Conservation (phyloP, 345 rosid species). For the Cardamine resedifolia region DNA sequence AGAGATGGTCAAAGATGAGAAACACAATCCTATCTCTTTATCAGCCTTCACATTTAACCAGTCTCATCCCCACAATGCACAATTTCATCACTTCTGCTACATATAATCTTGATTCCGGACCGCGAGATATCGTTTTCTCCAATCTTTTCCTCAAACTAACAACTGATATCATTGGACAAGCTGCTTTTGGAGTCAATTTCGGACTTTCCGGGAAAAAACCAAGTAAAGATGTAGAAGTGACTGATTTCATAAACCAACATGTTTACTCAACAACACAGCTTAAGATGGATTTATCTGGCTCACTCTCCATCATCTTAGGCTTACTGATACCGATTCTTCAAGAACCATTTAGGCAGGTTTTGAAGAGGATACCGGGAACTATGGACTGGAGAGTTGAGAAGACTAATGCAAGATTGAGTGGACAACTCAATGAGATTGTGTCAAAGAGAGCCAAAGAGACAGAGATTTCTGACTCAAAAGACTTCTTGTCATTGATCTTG, state of each 20-base stretch:
- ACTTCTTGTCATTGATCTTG: conserved; percentile 71
- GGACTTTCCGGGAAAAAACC: conserved; percentile 57
- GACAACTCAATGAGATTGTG: conserved; percentile 74
- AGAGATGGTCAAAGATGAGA: conserved; percentile 86
- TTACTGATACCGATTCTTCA: conserved; percentile 72
- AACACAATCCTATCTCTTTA: conserved; percentile 80
- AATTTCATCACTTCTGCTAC: conserved; percentile 62
- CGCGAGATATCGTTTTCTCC: conserved; percentile 61
- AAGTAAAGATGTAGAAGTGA: conserved; percentile 42
- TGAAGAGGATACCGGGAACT: conserved; percentile 80
- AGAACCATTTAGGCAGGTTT: conserved; percentile 80
- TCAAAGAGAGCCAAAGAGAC: conserved; percentile 55
- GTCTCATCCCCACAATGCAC: conserved; percentile 82
- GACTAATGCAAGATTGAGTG: conserved; percentile 52
- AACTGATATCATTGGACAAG: conserved; percentile 86
- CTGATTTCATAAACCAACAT: conserved; percentile 75
- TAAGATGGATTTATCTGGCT: conserved; percentile 88
- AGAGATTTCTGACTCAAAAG: conserved; percentile 52
- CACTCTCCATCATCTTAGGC: conserved; percentile 75
- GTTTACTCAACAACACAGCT: conserved; percentile 90
- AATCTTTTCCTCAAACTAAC: conserved; percentile 75
- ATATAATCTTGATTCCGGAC: conserved; percentile 45
- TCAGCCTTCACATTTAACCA: conserved; percentile 81
- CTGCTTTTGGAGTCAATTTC: conserved; percentile 82
- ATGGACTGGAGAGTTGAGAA: conserved; percentile 82